Evolutionary conservation across 2,329 filamentous ascomycete species (phyloP).

Genomic region (Calonectria crousiana): DNA sequence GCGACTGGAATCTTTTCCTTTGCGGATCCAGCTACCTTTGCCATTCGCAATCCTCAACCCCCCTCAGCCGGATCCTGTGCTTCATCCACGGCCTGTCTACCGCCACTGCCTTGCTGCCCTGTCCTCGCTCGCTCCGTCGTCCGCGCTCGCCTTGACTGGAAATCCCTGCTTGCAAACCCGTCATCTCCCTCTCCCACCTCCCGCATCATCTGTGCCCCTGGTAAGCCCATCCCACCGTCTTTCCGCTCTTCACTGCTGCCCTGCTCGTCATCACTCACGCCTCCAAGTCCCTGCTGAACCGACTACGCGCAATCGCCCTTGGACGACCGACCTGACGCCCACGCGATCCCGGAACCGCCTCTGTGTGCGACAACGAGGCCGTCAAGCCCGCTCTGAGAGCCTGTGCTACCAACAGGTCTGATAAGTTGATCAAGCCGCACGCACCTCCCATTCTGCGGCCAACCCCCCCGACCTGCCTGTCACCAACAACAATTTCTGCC

Average conservation of each 20-base stretch:
- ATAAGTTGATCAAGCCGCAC: slow-evolving; percentile 27
- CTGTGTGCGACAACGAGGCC: slow-evolving; percentile 38
- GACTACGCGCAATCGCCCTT: slow-evolving; percentile 36
- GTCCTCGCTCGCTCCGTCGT: neutral
- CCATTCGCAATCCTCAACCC: slow-evolving; percentile 38
- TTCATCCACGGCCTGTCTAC: slow-evolving; percentile 12
- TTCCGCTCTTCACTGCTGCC: slow-evolving; percentile 33
- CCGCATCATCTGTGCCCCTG: slow-evolving; percentile 25
- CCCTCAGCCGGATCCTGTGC: slow-evolving; percentile 30
- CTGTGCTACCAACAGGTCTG: slow-evolving; percentile 37
- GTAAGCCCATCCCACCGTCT: slow-evolving; percentile 41
- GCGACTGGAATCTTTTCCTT: slow-evolving; percentile 47
- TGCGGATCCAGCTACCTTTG: slow-evolving; percentile 38
- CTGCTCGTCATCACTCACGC: slow-evolving; percentile 41
- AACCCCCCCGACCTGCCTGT: slow-evolving; percentile 18
- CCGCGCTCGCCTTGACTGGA: slow-evolving; percentile 25
- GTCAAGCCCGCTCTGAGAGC: slow-evolving; percentile 35
- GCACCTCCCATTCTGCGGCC: slow-evolving; percentile 24
- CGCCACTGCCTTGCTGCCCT: neutral
- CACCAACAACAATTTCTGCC: slow-evolving; percentile 4
- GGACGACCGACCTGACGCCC: slow-evolving; percentile 34
- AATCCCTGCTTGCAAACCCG: slow-evolving; percentile 16
- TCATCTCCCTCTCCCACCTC: neutral
- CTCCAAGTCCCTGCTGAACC: slow-evolving; percentile 29
- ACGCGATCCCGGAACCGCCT: slow-evolving; percentile 31